Conservation (phyloP, 2,329 filamentous ascomycete species). For the Fusarium buxicola region DNA sequence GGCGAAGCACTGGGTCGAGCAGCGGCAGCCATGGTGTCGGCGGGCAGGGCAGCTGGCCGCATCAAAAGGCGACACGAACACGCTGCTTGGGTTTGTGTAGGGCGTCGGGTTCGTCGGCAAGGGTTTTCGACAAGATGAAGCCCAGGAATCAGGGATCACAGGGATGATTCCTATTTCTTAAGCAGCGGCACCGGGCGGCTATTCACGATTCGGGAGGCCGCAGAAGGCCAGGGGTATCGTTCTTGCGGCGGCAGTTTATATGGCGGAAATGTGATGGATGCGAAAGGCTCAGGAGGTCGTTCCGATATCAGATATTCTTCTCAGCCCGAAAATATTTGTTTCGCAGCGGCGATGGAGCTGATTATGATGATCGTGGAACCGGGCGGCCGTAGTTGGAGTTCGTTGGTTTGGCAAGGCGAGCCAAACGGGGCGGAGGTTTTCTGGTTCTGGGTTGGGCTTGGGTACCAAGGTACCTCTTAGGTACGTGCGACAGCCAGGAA, state of each 20-base stretch:
- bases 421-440: constrained; percentile 35
- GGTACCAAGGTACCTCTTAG: constrained; percentile 32
- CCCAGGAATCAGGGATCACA: constrained; percentile 30
- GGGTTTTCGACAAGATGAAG: constrained; percentile 21
- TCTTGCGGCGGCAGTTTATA: not conserved
- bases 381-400: constrained; percentile 28
- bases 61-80: constrained; percentile 17
- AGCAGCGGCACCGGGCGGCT: constrained; percentile 28
- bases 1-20: constrained; percentile 37
- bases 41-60: constrained; percentile 19
- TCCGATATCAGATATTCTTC: constrained; percentile 3
- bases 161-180: constrained; percentile 35
- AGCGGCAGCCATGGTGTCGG: constrained; percentile 39
- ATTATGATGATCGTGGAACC: constrained; percentile 22
- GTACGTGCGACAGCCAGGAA: constrained; percentile 19
- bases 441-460: constrained; percentile 32
- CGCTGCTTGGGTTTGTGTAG: constrained; percentile 4
- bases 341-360: constrained; percentile 24
- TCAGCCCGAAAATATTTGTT: constrained; percentile 1
- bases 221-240: constrained; percentile 2
- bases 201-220: constrained; percentile 11
- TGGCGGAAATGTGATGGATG: not conserved
- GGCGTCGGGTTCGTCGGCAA: constrained; percentile 13
- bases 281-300: not conserved
- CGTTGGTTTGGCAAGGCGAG: constrained; percentile 29